Base-by-base conservation (phyloP, 139 green algal genomes). In the Pleodorina starrii region DNA sequence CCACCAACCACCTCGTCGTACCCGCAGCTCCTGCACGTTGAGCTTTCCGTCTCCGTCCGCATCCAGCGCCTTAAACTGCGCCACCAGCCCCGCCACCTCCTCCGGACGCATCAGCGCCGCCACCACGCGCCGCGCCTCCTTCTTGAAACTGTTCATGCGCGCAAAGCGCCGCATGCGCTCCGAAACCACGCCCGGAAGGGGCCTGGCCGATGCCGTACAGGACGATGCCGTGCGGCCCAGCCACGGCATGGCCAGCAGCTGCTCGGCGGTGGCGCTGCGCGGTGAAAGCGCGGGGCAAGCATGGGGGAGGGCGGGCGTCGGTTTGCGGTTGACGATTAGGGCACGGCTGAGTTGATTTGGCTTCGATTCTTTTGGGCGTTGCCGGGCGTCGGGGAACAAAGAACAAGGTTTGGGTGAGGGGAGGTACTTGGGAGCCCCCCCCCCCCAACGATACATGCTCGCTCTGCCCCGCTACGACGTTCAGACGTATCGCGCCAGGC, bases 101-200 rank as follows among this genome's bases (percentile, higher is more conserved):
- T 94, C 93, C 21, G 91, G 72, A 27, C 95, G 94, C 93, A 99
- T 80, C 46, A 88, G 44, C 0, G 44, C 66, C 32, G 66, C 83
- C 19, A 88, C 46, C 66, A 88, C 83, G 0, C 60, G 83, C 35
- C 60, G 81, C 14, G 81, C 60, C 60, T 78, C 79, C 79, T 86
- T 85, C 51, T 72, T 51, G 32, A 85, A 85, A 19, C 96, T 97
- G 94, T 99, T 98, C 95, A 98, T 97, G 74, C 63, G 89, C 0
- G 96, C 92, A 93, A 99, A 99, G 69, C 96, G 92, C 50, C 95
- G 93, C 77, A 99, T 94, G 63, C 97, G 94, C 59, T 84, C 94
- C 17, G 97, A 89, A 68, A 99, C 96, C 88, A 92, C 91, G 21
- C 84, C 84, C 59, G 90, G 88, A 44, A 92, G 83, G 25, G 83